Conservation (phyloP, 2,329 filamentous ascomycete species). For the Sphaerulina vaccinii region DNA sequence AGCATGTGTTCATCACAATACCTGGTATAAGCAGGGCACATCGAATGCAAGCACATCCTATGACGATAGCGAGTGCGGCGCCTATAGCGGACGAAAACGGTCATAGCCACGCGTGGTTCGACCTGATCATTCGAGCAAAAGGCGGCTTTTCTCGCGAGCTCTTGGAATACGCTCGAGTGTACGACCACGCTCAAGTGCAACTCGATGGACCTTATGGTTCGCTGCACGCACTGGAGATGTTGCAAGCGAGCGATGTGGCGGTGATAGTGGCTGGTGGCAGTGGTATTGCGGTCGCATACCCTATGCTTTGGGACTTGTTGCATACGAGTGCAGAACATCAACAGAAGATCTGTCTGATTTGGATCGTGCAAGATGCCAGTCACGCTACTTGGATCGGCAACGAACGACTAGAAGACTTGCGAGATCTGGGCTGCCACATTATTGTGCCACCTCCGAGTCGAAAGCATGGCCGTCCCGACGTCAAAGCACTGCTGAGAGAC, state of each 20-base stretch:
- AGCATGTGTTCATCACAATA: constrained; percentile 64
- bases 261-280: constrained; percentile 63
- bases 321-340: constrained; percentile 13
- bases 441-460: constrained; percentile 56
- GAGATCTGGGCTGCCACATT: constrained; percentile 52
- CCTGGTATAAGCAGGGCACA: constrained; percentile 55
- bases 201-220: constrained; percentile 68
- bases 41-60: constrained; percentile 62
- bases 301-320: constrained; percentile 53
- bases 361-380: constrained; percentile 56
- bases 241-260: constrained; percentile 50
- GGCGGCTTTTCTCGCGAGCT: constrained; percentile 60
- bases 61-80: constrained; percentile 64
- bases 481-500: constrained; percentile 45
- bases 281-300: constrained; percentile 64
- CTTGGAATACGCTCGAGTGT: constrained; percentile 50
- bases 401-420: constrained; percentile 51
- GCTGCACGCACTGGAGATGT: constrained; percentile 53
- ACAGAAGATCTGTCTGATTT: constrained; percentile 48
- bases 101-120: constrained; percentile 52
- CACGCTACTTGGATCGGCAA: constrained; percentile 57
- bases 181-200: constrained; percentile 48
- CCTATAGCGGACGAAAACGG: constrained; percentile 35
- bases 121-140: constrained; percentile 60
- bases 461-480: constrained; percentile 55